Evolutionary conservation across 2,329 filamentous ascomycete genomes (phyloP).

Genomic region (Periconia digitata): DNA sequence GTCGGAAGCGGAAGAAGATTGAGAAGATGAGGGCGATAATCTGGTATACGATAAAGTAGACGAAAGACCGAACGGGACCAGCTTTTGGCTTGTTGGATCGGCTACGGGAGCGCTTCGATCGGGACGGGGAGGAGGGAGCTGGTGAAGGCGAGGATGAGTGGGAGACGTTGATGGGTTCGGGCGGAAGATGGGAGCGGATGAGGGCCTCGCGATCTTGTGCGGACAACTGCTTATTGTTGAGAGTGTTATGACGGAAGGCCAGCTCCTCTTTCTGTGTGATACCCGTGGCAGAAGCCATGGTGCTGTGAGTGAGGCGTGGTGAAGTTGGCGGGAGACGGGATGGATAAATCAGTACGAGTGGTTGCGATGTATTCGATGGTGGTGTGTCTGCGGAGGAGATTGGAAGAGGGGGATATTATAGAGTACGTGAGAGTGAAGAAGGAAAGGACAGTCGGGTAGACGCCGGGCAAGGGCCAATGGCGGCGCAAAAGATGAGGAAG

Average conservation of each 20-base stretch:
- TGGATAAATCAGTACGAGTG: neutral
- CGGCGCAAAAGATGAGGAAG: neutral
- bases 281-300: slow-evolving; percentile 37
- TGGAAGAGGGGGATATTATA: neutral
- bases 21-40: slow-evolving; percentile 81
- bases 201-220: slow-evolving; percentile 54
- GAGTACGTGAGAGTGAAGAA: neutral
- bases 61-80: slow-evolving; percentile 60
- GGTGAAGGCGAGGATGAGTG: slow-evolving; percentile 10
- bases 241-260: slow-evolving; percentile 38
- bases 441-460: neutral
- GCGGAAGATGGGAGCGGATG: slow-evolving; percentile 56
- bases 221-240: slow-evolving; percentile 45
- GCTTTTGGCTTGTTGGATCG: slow-evolving; percentile 48
- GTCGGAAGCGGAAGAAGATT: slow-evolving; percentile 79
- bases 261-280: slow-evolving; percentile 31
- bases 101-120: slow-evolving; percentile 11
- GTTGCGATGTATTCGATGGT: no score
- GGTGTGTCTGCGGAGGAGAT: no score
- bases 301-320: slow-evolving; percentile 6
- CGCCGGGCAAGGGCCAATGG: neutral
- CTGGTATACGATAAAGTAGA: slow-evolving; percentile 68
- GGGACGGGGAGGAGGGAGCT: slow-evolving; percentile 5
- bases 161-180: slow-evolving; percentile 35
- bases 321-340: slow-evolving; percentile 4